A percentile compares a stretch with the other conserved stretches of the same genome.
phyloP scores from a whole-genome alignment of 2,329 filamentous ascomycete genomes.

The Fusarium mexicanum region DNA sequence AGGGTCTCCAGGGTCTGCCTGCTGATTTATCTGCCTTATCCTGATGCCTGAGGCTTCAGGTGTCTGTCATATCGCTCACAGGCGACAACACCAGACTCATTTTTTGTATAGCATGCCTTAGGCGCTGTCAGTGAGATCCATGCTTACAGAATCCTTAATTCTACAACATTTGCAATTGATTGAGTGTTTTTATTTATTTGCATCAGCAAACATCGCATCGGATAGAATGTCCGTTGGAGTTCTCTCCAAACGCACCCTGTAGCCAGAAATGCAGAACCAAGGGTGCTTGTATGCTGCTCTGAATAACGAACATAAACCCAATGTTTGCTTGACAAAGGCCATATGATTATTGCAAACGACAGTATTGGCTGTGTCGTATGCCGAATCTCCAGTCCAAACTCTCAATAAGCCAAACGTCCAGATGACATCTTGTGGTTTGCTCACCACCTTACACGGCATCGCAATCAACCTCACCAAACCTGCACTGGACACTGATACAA shows the following conservation, averaged over 20 bases:
- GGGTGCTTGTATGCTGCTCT: background rate
- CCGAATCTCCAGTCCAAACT: background rate
- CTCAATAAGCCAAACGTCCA: background rate
- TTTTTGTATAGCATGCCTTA: background rate
- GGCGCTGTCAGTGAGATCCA: background rate
- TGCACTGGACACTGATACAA: background rate
- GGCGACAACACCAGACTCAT: background rate
- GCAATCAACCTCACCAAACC: conserved; percentile 10
- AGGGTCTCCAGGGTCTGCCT: background rate
- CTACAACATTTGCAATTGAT: background rate
- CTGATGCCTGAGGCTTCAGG: conserved; percentile 21
- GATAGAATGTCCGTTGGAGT: background rate
- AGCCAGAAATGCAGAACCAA: background rate
- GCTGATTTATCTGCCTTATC: conserved; percentile 22
- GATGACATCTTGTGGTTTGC: background rate
- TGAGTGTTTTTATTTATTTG: background rate
- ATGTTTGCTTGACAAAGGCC: no score
- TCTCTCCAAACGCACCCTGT: background rate
- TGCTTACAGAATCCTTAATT: background rate
- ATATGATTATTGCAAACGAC: background rate
- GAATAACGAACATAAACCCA: background rate
- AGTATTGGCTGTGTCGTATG: background rate
- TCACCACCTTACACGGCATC: background rate
- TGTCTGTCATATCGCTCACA: background rate
- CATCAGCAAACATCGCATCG: no score